These are phyloP conservation scores for Apiospora kogelbergensis DNA, from an alignment of 2,329 filamentous ascomycete genomes.

Conservation along the genomic window DNA sequence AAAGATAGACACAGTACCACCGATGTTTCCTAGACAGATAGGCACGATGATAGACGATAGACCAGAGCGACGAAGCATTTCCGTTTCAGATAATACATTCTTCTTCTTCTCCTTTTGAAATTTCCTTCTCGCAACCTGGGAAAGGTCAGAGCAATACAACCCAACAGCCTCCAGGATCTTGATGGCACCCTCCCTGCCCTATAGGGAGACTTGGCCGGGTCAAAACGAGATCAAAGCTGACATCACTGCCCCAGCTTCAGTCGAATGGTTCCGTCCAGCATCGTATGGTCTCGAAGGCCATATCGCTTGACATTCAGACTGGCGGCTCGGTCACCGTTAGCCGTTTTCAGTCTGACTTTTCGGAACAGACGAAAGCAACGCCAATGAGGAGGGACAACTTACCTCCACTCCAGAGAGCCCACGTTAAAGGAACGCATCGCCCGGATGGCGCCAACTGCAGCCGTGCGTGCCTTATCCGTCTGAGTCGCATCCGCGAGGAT, in stretches of 20 bases:
- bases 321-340: background rate
- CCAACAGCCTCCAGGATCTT: background rate
- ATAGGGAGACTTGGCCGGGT: background rate
- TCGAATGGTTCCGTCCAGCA: background rate
- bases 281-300: background rate
- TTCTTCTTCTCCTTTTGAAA: too few species aligned
- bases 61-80: background rate
- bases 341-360: background rate
- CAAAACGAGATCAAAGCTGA: background rate
- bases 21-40: background rate
- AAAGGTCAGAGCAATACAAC: background rate
- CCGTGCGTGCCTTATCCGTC: background rate
- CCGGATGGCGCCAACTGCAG: background rate
- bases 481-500: background rate
- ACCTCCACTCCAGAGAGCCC: constrained; percentile 1
- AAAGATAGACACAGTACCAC: background rate
- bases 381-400: background rate
- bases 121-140: background rate
- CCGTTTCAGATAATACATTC: background rate
- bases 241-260: background rate
- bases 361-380: background rate
- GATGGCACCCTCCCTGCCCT: background rate
- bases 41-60: background rate
- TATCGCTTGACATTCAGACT: background rate
- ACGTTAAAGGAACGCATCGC: constrained; percentile 3